Evolutionary conservation across 306 rosid species (phyloP).

Genomic region (Pachyrhizus erosus): DNA sequence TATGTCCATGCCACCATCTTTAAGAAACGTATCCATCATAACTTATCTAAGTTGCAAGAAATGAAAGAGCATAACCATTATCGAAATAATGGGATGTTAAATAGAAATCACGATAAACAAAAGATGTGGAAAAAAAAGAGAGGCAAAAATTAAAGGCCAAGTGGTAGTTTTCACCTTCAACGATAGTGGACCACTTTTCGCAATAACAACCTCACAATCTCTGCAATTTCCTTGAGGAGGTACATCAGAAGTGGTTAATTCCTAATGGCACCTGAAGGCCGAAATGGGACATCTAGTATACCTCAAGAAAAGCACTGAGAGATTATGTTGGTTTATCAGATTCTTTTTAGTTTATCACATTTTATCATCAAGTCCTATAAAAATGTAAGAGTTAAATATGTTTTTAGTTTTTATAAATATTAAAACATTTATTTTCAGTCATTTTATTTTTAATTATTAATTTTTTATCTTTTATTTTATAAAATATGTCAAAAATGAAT

Average conservation of each 20-base stretch:
- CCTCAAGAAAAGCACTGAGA: conserved; percentile 3
- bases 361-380: no score
- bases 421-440: no score
- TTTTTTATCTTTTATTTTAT: no score
- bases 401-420: no score
- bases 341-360: no score
- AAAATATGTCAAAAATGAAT: no score
- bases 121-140: neutral
- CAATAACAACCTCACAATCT: conserved; percentile 11
- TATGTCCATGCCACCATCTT: conserved; percentile 18
- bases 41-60: conserved; percentile 30
- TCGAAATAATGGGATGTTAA: conserved; percentile 18
- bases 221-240: conserved; percentile 28
- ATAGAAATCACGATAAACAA: conserved; percentile 12
- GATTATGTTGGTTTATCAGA: neutral
- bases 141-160: neutral
- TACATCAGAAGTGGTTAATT: conserved; percentile 31
- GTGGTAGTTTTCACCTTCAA: conserved; percentile 4
- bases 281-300: neutral
- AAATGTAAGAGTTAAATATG: no score
- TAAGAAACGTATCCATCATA: conserved; percentile 28
- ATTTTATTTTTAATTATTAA: no score
- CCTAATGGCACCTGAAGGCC: conserved; percentile 27
- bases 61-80: neutral
- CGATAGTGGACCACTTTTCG: conserved; percentile 24